Evolutionary conservation across 768 basidiomycete species (phyloP), one percentile per base, ranked within the genome.

Genomic region (Leucocoprinus birnbaumii): DNA sequence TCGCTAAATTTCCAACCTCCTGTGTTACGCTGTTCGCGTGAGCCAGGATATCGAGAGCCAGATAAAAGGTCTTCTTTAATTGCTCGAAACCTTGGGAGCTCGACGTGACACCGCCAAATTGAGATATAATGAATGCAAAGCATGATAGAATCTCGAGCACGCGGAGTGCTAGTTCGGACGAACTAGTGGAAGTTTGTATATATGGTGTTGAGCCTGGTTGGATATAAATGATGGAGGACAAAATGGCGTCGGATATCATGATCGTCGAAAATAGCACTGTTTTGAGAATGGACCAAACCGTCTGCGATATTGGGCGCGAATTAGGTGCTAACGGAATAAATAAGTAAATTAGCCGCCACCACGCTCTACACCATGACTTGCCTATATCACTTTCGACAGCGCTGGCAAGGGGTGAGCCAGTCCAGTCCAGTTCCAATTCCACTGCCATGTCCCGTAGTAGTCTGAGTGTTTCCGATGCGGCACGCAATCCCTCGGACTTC

Each of bases 71-170:
- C 61, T 82, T 83, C 61, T 87, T 86, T 40, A 94, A 76, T 62
- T 93, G 88, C 24, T 75, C 63, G 63, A 95, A 88, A 2, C 85
- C 82, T 19, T 76, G 76, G 14, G 76, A 67, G 1, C 79, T 76
- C 1, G 79, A 77, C 2, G 82, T 78, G 22, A 88, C 76, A 7
- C 89, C 88, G 2, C 92, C 92, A 59, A 94, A 92, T 61, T 87
- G 83, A 8, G 86, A 82, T 7, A 93, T 82, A 46, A 93, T 79
- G 62, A 91, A 91, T 2, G 90, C 83, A 18, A 92, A 73, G 62
- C 84, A 79, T 10, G 80, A 83, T 10, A 94, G 75, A 0, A 79
- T 80, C 24, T 76, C 74, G 0, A 94, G 68, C 3, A 79, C 73
- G 13, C 74, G 67, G 4, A 80, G 68, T 1, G 88, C 84, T 9